Conservation (phyloP, 2,329 filamentous ascomycete genomes). For the Ophiostoma piceae region DNA sequence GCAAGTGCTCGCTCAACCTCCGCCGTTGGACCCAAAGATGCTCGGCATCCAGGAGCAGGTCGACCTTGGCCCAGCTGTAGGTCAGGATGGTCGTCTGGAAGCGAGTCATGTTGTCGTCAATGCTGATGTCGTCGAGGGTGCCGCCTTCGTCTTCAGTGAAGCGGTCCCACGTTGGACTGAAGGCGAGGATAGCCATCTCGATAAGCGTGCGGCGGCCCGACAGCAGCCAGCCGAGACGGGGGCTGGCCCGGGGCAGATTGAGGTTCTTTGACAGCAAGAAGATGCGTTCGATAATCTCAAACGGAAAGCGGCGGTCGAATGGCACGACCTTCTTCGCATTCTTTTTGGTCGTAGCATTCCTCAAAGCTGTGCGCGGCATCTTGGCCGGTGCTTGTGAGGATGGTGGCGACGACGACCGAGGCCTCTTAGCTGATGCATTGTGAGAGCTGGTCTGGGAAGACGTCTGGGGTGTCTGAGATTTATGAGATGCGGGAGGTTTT, state of each 20-base stretch:
- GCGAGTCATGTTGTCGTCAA: not conserved
- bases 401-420: constrained; percentile 7
- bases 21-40: constrained; percentile 22
- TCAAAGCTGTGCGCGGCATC: not conserved
- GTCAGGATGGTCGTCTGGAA: constrained; percentile 20
- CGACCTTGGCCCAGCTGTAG: constrained; percentile 24
- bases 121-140: not conserved
- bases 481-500: not conserved
- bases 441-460: not conserved
- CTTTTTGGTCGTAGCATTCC: not conserved
- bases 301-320: constrained; percentile 38
- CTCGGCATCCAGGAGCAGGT: constrained; percentile 27
- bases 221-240: constrained; percentile 43
- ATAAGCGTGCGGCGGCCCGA: constrained; percentile 37
- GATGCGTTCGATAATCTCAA: constrained; percentile 51
- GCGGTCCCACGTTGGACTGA: constrained; percentile 39
- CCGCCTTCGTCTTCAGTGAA: constrained; percentile 36
- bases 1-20: not conserved
- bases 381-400: constrained; percentile 1
- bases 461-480: not conserved
- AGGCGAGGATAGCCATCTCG: constrained; percentile 36
- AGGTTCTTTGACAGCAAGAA: constrained; percentile 47
- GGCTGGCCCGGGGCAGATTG: constrained; percentile 43
- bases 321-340: constrained; percentile 14
- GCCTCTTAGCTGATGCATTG: constrained; percentile 8